A percentile compares a stretch with the other conserved stretches of the same genome.
Conservation (phyloP, 371 early-diverging fungal species). For the Apophysomyces variabilis region DNA sequence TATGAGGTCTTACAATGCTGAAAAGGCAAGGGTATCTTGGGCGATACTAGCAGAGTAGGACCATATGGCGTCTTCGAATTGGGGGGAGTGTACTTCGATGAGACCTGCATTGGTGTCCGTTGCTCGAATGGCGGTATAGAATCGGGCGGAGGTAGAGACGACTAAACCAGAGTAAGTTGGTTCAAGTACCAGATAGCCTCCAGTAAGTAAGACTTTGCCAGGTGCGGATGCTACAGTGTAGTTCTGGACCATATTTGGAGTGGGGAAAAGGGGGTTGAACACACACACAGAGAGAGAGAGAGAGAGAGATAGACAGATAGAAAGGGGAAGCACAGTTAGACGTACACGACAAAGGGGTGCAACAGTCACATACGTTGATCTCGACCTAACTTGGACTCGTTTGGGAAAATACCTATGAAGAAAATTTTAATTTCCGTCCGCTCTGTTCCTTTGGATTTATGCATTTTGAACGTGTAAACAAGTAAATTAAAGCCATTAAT, state of each 20-base stretch:
- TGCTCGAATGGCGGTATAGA: slow-evolving; percentile 71
- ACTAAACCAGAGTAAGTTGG: slow-evolving; percentile 81
- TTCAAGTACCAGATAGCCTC: slow-evolving; percentile 96
- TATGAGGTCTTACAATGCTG: slow-evolving; percentile 23
- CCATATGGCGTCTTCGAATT: slow-evolving; percentile 74
- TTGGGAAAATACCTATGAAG: too few species aligned
- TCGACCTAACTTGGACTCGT: too few species aligned
- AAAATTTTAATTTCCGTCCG: too few species aligned
- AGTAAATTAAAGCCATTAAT: too few species aligned
- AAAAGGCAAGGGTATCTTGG: slow-evolving; percentile 20
- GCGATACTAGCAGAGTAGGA: slow-evolving; percentile 47
- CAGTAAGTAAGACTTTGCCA: slow-evolving; percentile 92
- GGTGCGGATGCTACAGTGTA: slow-evolving; percentile 78
- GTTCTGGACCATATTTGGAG: slow-evolving; percentile 4
- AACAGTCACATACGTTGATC: too few species aligned
- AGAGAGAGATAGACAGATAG: background rate
- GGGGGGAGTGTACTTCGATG: slow-evolving; percentile 69
- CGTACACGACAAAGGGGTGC: background rate
- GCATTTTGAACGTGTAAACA: too few species aligned
- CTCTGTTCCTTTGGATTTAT: too few species aligned
- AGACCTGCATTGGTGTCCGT: slow-evolving; percentile 18
- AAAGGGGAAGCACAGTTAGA: background rate
- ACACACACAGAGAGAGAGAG: background rate
- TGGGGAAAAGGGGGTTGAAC: background rate
- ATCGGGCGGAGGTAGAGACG: slow-evolving; percentile 81